phyloP scores from a whole-genome alignment of 2,329 filamentous ascomycete genomes.

The Fusarium sarcochroum region DNA sequence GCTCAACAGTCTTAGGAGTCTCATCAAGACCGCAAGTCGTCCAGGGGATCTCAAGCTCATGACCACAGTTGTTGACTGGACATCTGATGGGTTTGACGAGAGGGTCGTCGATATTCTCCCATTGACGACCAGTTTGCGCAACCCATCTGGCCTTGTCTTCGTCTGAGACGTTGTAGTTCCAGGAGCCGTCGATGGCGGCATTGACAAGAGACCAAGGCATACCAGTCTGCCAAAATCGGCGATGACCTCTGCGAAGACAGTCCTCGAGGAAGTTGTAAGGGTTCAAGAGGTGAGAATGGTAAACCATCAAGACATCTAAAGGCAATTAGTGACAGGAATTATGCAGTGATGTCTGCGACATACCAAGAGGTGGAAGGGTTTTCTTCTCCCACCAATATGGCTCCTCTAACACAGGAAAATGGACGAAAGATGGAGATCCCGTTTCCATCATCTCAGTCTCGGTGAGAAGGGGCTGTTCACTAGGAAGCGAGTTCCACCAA shows the following conservation, averaged over 20 bases:
- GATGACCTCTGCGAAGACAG: slow-evolving; percentile 36
- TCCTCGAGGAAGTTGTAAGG: slow-evolving; percentile 64
- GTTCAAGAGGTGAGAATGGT: slow-evolving; percentile 80
- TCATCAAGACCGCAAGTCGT: slow-evolving; percentile 58
- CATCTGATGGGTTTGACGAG: slow-evolving; percentile 63
- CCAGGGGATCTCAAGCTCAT: slow-evolving; percentile 63
- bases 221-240: slow-evolving; percentile 64
- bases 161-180: slow-evolving; percentile 64
- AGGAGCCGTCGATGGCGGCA: slow-evolving; percentile 66
- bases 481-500: slow-evolving; percentile 65
- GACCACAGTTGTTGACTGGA: slow-evolving; percentile 49
- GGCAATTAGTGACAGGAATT: neutral
- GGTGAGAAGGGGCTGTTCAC: slow-evolving; percentile 9
- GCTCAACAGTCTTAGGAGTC: slow-evolving; percentile 18
- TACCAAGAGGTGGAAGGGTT: slow-evolving; percentile 44
- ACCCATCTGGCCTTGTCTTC: slow-evolving; percentile 61
- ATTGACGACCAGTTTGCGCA: slow-evolving; percentile 60
- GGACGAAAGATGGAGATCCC: slow-evolving; percentile 9
- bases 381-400: slow-evolving; percentile 35
- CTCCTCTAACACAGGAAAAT: slow-evolving; percentile 7
- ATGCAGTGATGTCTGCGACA: neutral
- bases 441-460: slow-evolving; percentile 25
- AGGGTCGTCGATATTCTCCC: slow-evolving; percentile 68
- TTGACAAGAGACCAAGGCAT: slow-evolving; percentile 75
- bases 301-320: slow-evolving; percentile 78